Percentiles rank a stretch among this genome's conserved stretches.
Conservation (phyloP, 345 rosid genomes). For the Ricinus communis region DNA sequence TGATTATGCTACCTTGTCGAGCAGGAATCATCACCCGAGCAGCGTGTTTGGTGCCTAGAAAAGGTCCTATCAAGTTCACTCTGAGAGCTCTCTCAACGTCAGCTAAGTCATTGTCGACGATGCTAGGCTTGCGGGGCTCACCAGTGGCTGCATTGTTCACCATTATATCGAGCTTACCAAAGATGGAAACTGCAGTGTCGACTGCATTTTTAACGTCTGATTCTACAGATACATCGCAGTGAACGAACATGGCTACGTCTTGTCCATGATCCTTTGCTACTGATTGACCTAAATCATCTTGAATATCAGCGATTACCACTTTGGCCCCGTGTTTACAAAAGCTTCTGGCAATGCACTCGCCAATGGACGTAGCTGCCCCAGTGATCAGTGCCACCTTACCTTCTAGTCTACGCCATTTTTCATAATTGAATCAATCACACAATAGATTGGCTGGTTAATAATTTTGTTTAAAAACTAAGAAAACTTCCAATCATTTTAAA, state of each 20-base stretch:
- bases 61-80: constrained; percentile 19
- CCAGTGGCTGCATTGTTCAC: constrained; percentile 32
- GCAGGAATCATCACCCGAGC: constrained; percentile 34
- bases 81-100: constrained; percentile 19
- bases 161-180: constrained; percentile 41
- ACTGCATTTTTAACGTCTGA: constrained; percentile 4
- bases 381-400: constrained; percentile 4
- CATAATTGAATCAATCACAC: too few relatives aligned
- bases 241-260: neutral
- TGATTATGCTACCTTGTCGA: constrained; percentile 20
- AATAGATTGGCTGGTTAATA: too few relatives aligned
- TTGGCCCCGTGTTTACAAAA: constrained; percentile 10
- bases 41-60: constrained; percentile 38
- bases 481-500: too few relatives aligned
- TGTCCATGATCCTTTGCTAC: neutral
- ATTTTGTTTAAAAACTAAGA: too few relatives aligned
- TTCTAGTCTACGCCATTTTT: neutral
- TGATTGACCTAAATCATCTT: neutral
- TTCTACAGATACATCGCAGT: constrained; percentile 12
- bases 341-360: neutral
- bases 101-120: neutral
- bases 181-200: constrained; percentile 10
- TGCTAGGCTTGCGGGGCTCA: neutral
- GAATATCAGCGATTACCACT: constrained; percentile 5
- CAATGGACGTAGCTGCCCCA: neutral